These are phyloP conservation scores for Phytopythium boreale DNA, from an alignment of 352 stramenopile species.

Conservation along the genomic window DNA sequence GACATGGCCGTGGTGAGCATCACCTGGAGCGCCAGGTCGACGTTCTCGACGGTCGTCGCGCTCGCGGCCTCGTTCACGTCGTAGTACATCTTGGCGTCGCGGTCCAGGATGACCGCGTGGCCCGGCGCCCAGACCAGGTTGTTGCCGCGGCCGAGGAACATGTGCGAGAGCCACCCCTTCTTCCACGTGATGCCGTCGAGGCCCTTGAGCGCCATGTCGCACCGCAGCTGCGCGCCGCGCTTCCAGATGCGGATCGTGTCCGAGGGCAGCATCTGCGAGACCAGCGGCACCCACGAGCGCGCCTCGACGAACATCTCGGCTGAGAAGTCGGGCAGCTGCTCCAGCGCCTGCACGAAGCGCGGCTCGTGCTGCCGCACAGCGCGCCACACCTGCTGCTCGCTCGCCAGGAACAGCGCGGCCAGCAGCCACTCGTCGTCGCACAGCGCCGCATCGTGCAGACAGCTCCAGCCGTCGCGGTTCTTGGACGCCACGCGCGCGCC, in stretches of 20 bases:
- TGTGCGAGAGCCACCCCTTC: slow-evolving; percentile 63
- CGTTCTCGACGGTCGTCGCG: slow-evolving; percentile 57
- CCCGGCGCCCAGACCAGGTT: slow-evolving; percentile 18
- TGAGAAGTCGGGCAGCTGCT: slow-evolving; percentile 73
- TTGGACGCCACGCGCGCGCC: slow-evolving; percentile 23
- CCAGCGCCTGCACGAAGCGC: slow-evolving; percentile 50
- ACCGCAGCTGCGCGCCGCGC: slow-evolving; percentile 58
- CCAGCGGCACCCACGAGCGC: slow-evolving; percentile 77
- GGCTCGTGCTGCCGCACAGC: slow-evolving; percentile 49
- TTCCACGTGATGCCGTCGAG: slow-evolving; percentile 79
- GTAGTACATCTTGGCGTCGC: slow-evolving; percentile 53
- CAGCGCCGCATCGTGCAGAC: slow-evolving; percentile 67
- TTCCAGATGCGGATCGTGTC: slow-evolving; percentile 75
- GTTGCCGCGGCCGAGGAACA: slow-evolving; percentile 46
- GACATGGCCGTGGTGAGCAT: slow-evolving; percentile 73
- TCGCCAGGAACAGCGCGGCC: slow-evolving; percentile 56
- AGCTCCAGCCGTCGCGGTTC: slow-evolving; percentile 65
- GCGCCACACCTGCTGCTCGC: slow-evolving; percentile 59
- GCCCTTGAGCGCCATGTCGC: slow-evolving; percentile 71
- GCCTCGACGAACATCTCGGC: slow-evolving; percentile 77
- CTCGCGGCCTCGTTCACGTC: slow-evolving; percentile 57
- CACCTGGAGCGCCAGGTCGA: slow-evolving; percentile 70
- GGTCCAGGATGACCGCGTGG: slow-evolving; percentile 61
- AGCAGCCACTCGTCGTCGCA: slow-evolving; percentile 76
- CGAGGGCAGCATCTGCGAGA: slow-evolving; percentile 75